Evolutionary conservation across 495 filamentous ascomycete species (phyloP).

Genomic region (Cenococcum geophilum): DNA sequence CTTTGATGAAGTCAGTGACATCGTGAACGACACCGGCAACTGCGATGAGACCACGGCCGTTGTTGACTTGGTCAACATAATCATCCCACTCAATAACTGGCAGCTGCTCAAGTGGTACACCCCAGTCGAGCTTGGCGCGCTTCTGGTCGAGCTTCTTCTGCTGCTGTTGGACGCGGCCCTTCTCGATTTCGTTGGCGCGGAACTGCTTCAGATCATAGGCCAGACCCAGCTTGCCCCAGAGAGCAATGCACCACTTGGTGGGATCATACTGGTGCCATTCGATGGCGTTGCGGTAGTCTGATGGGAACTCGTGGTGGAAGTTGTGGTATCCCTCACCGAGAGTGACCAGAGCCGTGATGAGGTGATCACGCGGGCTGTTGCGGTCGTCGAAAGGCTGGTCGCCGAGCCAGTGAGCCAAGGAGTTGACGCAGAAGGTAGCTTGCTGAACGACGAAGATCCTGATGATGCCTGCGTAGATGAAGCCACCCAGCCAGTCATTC

Average conservation of each 20-base stretch:
- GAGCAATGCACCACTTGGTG: conserved; percentile 96
- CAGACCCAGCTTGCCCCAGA: conserved; percentile 87
- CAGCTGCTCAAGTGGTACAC: conserved; percentile 84
- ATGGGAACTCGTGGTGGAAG: conserved; percentile 99
- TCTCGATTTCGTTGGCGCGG: conserved; percentile 97
- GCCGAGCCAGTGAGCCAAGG: conserved; percentile 95
- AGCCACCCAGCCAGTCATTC: conserved; percentile 86
- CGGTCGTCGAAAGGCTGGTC: conserved; percentile 99
- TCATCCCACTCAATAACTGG: conserved; percentile 97
- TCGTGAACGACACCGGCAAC: conserved; percentile 96
- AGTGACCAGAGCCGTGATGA: conserved; percentile 90
- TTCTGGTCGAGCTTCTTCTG: conserved; percentile 99
- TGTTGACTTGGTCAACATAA: conserved; percentile 80
- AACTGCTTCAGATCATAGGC: conserved; percentile 97
- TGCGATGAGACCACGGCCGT: conserved; percentile 78
- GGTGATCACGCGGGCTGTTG: conserved; percentile 94
- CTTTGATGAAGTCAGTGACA: conserved; percentile 87
- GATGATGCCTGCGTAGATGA: conserved; percentile 91
- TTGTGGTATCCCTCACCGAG: conserved; percentile 99
- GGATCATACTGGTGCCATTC: conserved; percentile 98
- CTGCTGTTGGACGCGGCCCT: conserved; percentile 90
- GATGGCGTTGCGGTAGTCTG: conserved; percentile 97
- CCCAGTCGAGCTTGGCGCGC: conserved; percentile 89
- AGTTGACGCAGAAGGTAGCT: conserved; percentile 99
- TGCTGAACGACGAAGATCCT: conserved; percentile 98